Evolutionary conservation across 257 asterid genomes (phyloP).

Genomic region (Plantago major): DNA sequence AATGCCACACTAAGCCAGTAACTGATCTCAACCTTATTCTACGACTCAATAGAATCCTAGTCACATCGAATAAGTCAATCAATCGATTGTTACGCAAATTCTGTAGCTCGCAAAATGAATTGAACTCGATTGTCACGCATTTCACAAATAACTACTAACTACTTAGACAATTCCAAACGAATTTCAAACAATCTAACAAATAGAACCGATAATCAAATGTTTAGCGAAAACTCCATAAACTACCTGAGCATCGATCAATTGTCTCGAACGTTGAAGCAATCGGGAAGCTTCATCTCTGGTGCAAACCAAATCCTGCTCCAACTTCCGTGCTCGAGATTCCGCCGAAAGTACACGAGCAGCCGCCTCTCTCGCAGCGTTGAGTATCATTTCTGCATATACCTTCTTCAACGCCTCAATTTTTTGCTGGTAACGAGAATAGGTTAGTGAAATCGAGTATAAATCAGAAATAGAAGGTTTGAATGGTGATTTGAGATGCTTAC

Average conservation of each 20-base stretch:
- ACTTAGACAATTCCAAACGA: neutral
- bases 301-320: conserved; percentile 42
- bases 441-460: conserved; percentile 6
- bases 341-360: conserved; percentile 75
- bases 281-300: conserved; percentile 52
- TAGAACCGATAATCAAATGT: neutral
- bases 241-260: conserved; percentile 57
- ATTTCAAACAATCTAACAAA: too few species aligned
- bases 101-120: neutral
- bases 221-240: neutral
- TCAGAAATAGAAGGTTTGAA: neutral
- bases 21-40: too few species aligned
- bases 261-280: conserved; percentile 60
- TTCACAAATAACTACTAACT: neutral
- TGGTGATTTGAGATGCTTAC: conserved; percentile 8
- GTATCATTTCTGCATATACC: conserved; percentile 66
- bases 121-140: neutral
- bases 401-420: conserved; percentile 53
- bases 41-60: too few species aligned
- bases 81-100: neutral
- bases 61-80: neutral
- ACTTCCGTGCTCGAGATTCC: conserved; percentile 42
- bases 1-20: too few species aligned
- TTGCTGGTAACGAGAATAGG: conserved; percentile 19
- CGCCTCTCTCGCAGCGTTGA: conserved; percentile 68